Percentiles rank a stretch among this genome's conserved stretches.
These are phyloP conservation scores for Plantago elongata DNA, from an alignment of 257 asterid genomes.

Conservation along the genomic window DNA sequence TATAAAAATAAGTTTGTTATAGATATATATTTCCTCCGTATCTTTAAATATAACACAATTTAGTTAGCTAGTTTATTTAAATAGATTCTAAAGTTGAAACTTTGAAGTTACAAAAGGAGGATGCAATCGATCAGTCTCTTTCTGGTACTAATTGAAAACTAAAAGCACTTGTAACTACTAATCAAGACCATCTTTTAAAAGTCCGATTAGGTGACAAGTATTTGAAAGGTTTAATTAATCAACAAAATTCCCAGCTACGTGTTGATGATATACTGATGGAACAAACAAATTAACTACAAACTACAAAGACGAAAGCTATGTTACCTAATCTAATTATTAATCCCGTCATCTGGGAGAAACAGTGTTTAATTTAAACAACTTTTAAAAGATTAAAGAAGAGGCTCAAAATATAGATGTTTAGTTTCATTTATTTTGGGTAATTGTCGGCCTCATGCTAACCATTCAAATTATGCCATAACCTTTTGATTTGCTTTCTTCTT, in stretches of 20 bases:
- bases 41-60: no score
- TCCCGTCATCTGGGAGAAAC: constrained; percentile 33
- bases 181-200: no score
- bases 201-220: no score
- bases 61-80: no score
- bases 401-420: constrained; percentile 8
- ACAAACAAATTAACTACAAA: no score
- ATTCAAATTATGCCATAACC: constrained; percentile 24
- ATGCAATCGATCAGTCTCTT: no score
- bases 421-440: constrained; percentile 19
- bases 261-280: constrained; percentile 11
- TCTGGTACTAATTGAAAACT: no score
- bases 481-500: constrained; percentile 17
- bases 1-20: no score
- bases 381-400: neutral
- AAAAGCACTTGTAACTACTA: no score
- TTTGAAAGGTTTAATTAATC: constrained; percentile 8
- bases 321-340: neutral
- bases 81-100: no score
- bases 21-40: no score
- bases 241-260: constrained; percentile 19
- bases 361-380: neutral
- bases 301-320: neutral
- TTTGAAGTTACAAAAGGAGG: no score
- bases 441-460: constrained; percentile 43